phyloP scores from a whole-genome alignment of 129 eudicot species.

The Sambucus nigra region DNA sequence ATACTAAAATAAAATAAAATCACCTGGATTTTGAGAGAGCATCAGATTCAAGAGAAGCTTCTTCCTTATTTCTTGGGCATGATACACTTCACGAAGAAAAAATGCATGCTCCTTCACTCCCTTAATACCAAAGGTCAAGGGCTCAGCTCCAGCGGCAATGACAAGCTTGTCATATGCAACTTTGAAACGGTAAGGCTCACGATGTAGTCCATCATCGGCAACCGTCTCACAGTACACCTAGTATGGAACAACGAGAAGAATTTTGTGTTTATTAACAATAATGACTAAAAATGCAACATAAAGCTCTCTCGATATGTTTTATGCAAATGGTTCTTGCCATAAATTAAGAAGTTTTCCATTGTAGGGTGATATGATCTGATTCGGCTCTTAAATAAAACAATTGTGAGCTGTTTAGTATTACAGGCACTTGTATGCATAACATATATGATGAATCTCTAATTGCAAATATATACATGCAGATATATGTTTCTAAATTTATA shows the following conservation, averaged over 20 bases:
- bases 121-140: constrained; percentile 83
- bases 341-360: neutral
- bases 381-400: neutral
- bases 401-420: neutral
- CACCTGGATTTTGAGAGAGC: constrained; percentile 89
- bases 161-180: constrained; percentile 96
- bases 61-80: constrained; percentile 87
- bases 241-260: constrained; percentile 8
- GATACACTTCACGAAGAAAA: constrained; percentile 88
- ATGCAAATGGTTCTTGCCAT: neutral
- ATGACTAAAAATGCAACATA: neutral
- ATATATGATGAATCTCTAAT: too few relatives aligned
- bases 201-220: constrained; percentile 27
- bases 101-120: constrained; percentile 86
- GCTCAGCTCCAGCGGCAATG: constrained; percentile 87
- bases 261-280: neutral
- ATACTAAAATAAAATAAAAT: too few relatives aligned
- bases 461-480: neutral
- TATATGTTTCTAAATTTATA: neutral
- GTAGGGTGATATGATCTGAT: neutral
- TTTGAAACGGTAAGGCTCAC: constrained; percentile 52
- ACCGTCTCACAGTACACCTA: constrained; percentile 75
- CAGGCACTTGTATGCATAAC: too few relatives aligned
- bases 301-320: neutral
- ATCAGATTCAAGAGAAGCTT: constrained; percentile 71